Conservation (phyloP, 768 basidiomycete genomes). For the Clathrus columnatus region DNA sequence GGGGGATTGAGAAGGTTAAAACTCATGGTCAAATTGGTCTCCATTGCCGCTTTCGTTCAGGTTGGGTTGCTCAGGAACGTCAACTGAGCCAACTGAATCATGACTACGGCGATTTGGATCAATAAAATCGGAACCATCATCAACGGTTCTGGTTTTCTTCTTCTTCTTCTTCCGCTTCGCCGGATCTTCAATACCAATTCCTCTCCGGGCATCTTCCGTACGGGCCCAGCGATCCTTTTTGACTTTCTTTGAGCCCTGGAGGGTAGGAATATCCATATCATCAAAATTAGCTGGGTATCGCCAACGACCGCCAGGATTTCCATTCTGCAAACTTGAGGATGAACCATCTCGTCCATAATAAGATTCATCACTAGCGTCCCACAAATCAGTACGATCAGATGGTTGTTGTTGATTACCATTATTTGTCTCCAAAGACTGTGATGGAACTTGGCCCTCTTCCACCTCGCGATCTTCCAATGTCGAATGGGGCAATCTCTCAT, state of each 20-base stretch:
- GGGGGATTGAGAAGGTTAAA: no score
- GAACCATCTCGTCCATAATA: conserved; percentile 49
- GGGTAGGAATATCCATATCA: conserved; percentile 36
- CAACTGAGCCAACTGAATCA: conserved; percentile 3
- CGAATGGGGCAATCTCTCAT: conserved; percentile 66
- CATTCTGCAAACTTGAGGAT: conserved; percentile 25
- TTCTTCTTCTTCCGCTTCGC: conserved; percentile 37
- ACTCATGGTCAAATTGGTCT: conserved; percentile 56
- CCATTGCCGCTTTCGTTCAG: conserved; percentile 21
- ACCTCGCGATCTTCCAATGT: conserved; percentile 60
- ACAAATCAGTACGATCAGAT: conserved; percentile 41
- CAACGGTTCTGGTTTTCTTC: conserved; percentile 51
- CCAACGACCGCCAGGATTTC: conserved; percentile 53
- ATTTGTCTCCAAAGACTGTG: conserved; percentile 20
- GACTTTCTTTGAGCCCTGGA: conserved; percentile 54
- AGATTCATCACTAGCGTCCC: conserved; percentile 68
- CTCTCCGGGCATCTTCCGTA: conserved; percentile 64
- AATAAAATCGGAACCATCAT: conserved; percentile 9
- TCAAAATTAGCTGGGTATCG: conserved; percentile 82
- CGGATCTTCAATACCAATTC: conserved; percentile 27
- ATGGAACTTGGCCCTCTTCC: conserved; percentile 68
- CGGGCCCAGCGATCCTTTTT: conserved; percentile 86
- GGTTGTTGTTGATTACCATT: conserved; percentile 23
- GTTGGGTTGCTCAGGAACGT: neutral
- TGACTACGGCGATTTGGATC: neutral